Evolutionary conservation across 164 flowering plant species (phyloP).

Genomic region (Cinnamomum micranthum): DNA sequence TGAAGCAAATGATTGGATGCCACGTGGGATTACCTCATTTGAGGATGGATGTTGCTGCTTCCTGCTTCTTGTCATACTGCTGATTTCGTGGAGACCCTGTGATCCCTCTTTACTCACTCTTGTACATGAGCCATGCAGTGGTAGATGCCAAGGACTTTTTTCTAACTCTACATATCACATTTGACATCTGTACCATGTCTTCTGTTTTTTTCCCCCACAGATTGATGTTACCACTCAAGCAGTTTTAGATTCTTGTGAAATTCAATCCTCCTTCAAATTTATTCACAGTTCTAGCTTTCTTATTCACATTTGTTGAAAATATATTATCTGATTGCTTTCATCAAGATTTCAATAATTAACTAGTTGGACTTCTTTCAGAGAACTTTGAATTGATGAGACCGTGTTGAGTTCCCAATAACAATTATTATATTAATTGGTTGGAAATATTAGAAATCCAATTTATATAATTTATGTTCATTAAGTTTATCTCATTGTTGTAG

Average conservation of each 20-base stretch:
- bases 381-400: no score
- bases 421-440: no score
- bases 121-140: not conserved
- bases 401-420: no score
- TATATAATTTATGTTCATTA: no score
- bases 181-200: not conserved
- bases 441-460: no score
- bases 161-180: not conserved
- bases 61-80: conserved; percentile 20
- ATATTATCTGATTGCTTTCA: no score
- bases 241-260: not conserved
- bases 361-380: no score
- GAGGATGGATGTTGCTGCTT: conserved; percentile 11
- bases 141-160: no score
- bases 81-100: conserved; percentile 42
- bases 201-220: not conserved
- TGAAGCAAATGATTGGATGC: conserved; percentile 32
- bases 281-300: not conserved
- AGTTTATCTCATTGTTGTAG: no score
- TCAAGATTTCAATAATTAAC: no score
- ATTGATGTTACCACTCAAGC: conserved; percentile 19
- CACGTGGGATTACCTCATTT: conserved; percentile 32
- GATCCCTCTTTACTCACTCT: not conserved
- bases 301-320: no score
- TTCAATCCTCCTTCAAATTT: not conserved